Evolutionary conservation across 2,329 filamentous ascomycete species (phyloP), one percentile per base, ranked within the genome.

Genomic region (Arthrobotrys megalospora): DNA sequence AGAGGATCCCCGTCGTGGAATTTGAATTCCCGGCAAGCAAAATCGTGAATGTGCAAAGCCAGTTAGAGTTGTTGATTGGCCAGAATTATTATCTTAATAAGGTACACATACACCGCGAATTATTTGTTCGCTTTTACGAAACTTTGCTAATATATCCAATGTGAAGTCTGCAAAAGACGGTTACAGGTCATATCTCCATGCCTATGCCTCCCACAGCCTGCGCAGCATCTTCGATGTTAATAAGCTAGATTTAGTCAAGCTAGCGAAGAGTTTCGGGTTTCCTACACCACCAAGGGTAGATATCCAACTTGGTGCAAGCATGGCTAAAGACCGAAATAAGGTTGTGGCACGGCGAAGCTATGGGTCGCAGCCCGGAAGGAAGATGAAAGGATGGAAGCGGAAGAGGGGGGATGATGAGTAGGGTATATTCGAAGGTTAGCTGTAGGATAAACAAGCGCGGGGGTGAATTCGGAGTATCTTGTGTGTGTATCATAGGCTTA

Each of bases 11-110:
- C 1, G 91, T 99, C 6, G 93, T 97, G 32, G 96, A 99, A 85
- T 98, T 97, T 83, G 95, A 98, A 83, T 96, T 99, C 83, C 95
- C 95, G 1, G 87, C 90, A 71, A 94, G 93, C 86, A 97, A 97
- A 88, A 93, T 99, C 80, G 87, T 95, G 82, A 96, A 96, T 83
- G 91, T 97, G 81, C 91, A 96, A 86, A 90, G 92, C 82, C 94
- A 97, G 85, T 89, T 98, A 8, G 95, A 98, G 88, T 96, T 95
- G 86, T 89, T 98, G 81, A 96, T 99, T 82, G 90, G 90, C 34
- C 92, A 96, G 84, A 98, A 99, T 85, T 98, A 98, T 87, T 97
- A 97, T 85, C 88, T 99, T 75, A 96, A 97, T 87, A 96, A 97
- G 89, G 69, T 79, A 48, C 58, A 48, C 19, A 75, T 72, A 28